Base-by-base conservation (phyloP, 352 stramenopile species). In the Globisporangium rhizosaccharum region DNA sequence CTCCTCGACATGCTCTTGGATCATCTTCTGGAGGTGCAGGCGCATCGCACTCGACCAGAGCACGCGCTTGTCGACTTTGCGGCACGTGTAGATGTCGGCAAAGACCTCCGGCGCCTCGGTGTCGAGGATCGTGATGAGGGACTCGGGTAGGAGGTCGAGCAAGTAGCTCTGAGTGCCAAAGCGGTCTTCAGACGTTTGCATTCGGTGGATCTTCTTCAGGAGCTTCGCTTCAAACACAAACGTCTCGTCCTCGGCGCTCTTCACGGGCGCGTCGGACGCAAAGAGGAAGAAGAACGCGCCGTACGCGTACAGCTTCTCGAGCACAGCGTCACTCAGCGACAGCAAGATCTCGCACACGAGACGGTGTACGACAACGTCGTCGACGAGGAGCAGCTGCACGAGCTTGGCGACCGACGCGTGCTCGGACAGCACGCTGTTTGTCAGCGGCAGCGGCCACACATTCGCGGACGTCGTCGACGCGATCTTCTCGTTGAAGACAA, bases 251-350 rank as follows among this genome's bases (percentile, higher is more conserved):
- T 68, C 63, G 3, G 37, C 42, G 53, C 59, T 66, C 59, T 60
- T 73, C 8, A 51, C 33, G 36, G 70, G 72, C 2, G 59, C 15
- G 17, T 68, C 68, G 2, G 62, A 71, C 1, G 73, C 74, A 41
- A 94, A 82, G 36, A 92, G 65, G 56, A 94, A 94, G 58, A 86
- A 94, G 45, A 94, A 90, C 0, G 71, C 53, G 18, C 85, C 85
- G 56, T 70, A 87, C 2, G 68, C 58, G 50, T 77, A 89, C 5
- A 92, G 46, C 18, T 80, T 82, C 42, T 81, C 62, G 14, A 85
- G 65, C 12, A 76, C 68, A 0, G 57, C 64, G 49, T 82, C 70
- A 10, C 64, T 73, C 8, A 92, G 54, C 44, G 69, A 80, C 46
- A 85, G 56, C 17, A 92, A 51, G 51, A 90, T 88, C 57, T 89